Evolutionary conservation across 2,329 filamentous ascomycete genomes (phyloP).

Genomic region (Stylonectria norvegica): DNA sequence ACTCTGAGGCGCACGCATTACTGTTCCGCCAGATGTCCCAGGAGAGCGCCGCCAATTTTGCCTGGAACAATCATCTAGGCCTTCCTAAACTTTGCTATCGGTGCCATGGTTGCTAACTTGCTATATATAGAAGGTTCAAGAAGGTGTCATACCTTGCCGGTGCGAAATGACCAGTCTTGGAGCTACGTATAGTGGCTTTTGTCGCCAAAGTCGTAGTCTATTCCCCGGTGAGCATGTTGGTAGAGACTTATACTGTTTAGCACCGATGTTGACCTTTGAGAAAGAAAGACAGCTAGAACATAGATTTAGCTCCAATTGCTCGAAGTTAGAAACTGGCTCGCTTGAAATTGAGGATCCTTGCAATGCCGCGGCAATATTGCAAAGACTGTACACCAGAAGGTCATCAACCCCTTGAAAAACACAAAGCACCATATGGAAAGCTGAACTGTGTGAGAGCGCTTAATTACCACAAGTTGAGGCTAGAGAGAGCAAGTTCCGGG

Average conservation of each 20-base stretch:
- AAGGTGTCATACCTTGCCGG: slow-evolving; percentile 23
- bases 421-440: too few relatives aligned
- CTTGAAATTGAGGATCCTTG: too few relatives aligned
- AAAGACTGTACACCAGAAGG: too few relatives aligned
- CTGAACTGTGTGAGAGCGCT: too few relatives aligned
- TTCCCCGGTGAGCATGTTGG: slow-evolving; percentile 17
- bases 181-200: slow-evolving; percentile 10
- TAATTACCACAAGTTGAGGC: too few relatives aligned
- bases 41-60: slow-evolving; percentile 22
- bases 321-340: too few relatives aligned
- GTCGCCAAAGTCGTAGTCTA: slow-evolving; percentile 16
- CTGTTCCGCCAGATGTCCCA: slow-evolving; percentile 21
- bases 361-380: too few relatives aligned
- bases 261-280: too few relatives aligned
- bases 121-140: slow-evolving; percentile 30
- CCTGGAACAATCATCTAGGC: slow-evolving; percentile 28
- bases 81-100: slow-evolving; percentile 26
- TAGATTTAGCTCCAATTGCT: too few relatives aligned
- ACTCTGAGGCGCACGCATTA: slow-evolving; percentile 28
- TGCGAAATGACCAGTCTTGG: slow-evolving; percentile 21
- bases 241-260: slow-evolving; percentile 17
- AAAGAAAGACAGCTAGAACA: too few relatives aligned
- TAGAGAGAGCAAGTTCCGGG: too few relatives aligned
- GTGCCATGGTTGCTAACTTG: slow-evolving; percentile 34
- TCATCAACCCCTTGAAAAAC: too few relatives aligned